These are phyloP conservation scores for Neofusicoccum sp. DNA, from an alignment of 2,329 filamentous ascomycete genomes.

Conservation along the genomic window DNA sequence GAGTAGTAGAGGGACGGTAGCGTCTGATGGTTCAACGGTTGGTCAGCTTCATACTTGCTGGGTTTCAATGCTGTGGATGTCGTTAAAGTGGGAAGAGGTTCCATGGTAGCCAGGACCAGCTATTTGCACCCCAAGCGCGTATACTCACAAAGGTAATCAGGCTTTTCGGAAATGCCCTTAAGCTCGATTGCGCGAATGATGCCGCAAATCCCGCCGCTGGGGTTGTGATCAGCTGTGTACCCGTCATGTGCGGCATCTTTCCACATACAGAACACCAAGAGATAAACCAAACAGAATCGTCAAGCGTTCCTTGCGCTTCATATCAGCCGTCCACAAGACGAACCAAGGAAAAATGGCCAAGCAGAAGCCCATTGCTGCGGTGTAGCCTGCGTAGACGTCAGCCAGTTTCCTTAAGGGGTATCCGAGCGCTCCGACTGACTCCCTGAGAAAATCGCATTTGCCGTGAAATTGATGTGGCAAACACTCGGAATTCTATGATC, in stretches of 20 bases:
- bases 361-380: conserved; percentile 27
- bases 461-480: conserved; percentile 30
- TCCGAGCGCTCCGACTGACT: neutral
- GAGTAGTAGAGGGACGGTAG: conserved; percentile 31
- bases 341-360: conserved; percentile 29
- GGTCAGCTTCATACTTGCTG: neutral
- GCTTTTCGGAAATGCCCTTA: conserved; percentile 26
- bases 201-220: conserved; percentile 30
- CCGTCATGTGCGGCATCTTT: neutral
- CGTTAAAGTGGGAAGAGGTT: too few relatives aligned
- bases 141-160: conserved; percentile 28
- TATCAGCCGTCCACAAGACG: conserved; percentile 29
- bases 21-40: conserved; percentile 17
- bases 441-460: conserved; percentile 9
- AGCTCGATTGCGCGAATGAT: conserved; percentile 32
- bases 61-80: neutral
- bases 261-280: conserved; percentile 22
- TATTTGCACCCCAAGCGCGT: neutral
- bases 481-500: conserved; percentile 26
- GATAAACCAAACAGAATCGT: conserved; percentile 32
- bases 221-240: neutral
- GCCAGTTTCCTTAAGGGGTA: too few relatives aligned
- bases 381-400: neutral
- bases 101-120: too few relatives aligned
- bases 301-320: conserved; percentile 30